phyloP scores from a whole-genome alignment of 1,284 basidiomycete genomes.

The Puccinia sorghi region DNA sequence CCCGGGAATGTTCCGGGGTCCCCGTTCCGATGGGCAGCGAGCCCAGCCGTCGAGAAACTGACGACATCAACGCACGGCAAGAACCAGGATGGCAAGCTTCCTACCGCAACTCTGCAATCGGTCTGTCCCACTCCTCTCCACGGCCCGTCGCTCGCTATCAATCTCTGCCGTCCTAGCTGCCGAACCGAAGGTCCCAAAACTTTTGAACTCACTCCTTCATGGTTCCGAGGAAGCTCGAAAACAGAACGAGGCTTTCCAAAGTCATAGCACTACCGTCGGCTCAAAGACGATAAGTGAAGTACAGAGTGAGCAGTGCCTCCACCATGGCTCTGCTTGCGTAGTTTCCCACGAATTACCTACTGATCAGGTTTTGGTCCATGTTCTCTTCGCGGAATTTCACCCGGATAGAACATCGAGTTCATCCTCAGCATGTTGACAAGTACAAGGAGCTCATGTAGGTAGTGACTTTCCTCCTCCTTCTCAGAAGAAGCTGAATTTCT shows the following conservation, averaged over 20 bases:
- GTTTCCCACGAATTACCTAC: neutral
- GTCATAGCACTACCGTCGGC: slow-evolving; percentile 48
- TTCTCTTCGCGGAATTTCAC: neutral
- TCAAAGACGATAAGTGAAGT: slow-evolving; percentile 44
- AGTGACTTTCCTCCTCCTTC: neutral
- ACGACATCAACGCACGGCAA: neutral
- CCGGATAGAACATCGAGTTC: slow-evolving; percentile 33
- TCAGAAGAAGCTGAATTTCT: neutral
- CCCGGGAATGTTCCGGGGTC: too few relatives aligned
- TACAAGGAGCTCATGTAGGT: slow-evolving; percentile 44
- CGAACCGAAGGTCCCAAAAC: slow-evolving; percentile 20
- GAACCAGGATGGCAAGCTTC: slow-evolving; percentile 19
- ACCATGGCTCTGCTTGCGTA: neutral
- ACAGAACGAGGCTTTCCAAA: slow-evolving; percentile 44
- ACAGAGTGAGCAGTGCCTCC: neutral
- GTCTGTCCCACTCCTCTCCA: neutral
- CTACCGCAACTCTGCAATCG: neutral
- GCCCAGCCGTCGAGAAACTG: too few relatives aligned
- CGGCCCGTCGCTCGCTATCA: slow-evolving; percentile 6
- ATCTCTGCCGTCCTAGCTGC: slow-evolving; percentile 17
- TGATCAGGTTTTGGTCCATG: neutral
- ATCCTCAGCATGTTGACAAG: slow-evolving; percentile 42
- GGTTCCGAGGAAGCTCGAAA: slow-evolving; percentile 46
- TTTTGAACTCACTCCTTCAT: slow-evolving; percentile 46
- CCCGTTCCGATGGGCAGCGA: too few relatives aligned